Base-by-base conservation (phyloP, 345 rosid species). In the Noccaea caerulescens region DNA sequence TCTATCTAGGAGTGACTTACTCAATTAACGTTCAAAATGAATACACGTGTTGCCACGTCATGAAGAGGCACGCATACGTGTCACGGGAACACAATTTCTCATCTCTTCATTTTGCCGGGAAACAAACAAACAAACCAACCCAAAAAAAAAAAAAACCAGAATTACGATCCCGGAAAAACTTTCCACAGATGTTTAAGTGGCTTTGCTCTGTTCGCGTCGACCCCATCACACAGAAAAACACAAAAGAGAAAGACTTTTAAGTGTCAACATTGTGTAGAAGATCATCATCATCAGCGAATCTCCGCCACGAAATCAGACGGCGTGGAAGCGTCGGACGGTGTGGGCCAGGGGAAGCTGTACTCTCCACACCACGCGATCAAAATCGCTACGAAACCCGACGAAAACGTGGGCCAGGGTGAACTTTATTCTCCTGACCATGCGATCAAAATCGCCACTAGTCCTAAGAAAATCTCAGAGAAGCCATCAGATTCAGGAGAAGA, bases 341-440 rank as follows among this genome's bases (percentile, higher is more conserved):
- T 49, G 50, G 75, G 55, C 13, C 75, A 69, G 39, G 75, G 75
- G 50, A 42, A 76, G 42, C 66, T 76, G 9, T 76, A 70, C 13
- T 69, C 75, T 46, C 79, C 79, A 3, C 7, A 69, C 70, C 46
- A 76, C 39, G 58, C 79, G 23, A 56, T 76, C 71, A 76, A 47
- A 62, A 3, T 63, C 54, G 13, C 70, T 46, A 38, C 70, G 3
- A 45, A 45, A 75, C 1, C 38, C 8, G 59, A 75, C 30, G 53
- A 61, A 38, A 46, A 38, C 27, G 66, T 76, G 71, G 75, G 59
- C 14, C 79, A 69, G 25, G 60, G 60, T 8, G 3, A 69, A 6
- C 70, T 76, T 0, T 76, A 69, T 63, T 76, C 75, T 69, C 75
- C 75, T 39, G 49, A 69, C 70, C 60, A 76, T 71, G 71, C 75